A percentile compares a stretch with the other conserved stretches of the same genome.
phyloP scores from a whole-genome alignment of 2,329 filamentous ascomycete species.

The Leptographium wingfieldii region DNA sequence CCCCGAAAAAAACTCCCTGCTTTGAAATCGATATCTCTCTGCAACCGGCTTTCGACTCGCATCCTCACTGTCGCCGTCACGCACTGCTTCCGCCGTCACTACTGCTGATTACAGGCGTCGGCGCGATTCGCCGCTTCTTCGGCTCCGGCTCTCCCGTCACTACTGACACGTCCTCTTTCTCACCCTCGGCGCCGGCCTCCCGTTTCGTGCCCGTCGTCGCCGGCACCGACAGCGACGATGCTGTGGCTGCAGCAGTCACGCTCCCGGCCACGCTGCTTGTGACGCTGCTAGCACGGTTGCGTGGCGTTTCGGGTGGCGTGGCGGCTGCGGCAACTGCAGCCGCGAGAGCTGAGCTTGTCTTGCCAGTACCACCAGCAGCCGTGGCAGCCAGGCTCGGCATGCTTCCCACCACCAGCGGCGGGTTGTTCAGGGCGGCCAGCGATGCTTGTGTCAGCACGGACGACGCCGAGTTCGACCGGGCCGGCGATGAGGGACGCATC shows the following conservation, averaged over 20 bases:
- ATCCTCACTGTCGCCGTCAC: not conserved
- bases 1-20: too few species aligned
- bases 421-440: constrained; percentile 53
- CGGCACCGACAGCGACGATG: not conserved
- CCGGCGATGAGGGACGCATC: constrained; percentile 60
- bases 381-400: constrained; percentile 65
- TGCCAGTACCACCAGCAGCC: constrained; percentile 31
- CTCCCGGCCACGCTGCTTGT: constrained; percentile 30
- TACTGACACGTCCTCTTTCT: constrained; percentile 30
- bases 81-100: not conserved
- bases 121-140: constrained; percentile 60
- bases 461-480: constrained; percentile 75
- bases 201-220: constrained; percentile 35
- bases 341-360: constrained; percentile 23
- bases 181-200: constrained; percentile 39
- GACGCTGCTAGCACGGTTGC: constrained; percentile 43
- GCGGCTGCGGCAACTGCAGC: constrained; percentile 17
- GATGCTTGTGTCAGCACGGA: constrained; percentile 59
- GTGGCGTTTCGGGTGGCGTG: constrained; percentile 83
- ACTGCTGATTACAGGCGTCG: constrained; percentile 38
- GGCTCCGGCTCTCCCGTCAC: constrained; percentile 24
- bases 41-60: not conserved
- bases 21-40: not conserved
- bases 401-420: constrained; percentile 63
- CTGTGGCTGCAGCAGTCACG: constrained; percentile 21